These are phyloP conservation scores for Pelargonium exstipulatum DNA, from an alignment of 441 rosid genomes.

Conservation along the genomic window DNA sequence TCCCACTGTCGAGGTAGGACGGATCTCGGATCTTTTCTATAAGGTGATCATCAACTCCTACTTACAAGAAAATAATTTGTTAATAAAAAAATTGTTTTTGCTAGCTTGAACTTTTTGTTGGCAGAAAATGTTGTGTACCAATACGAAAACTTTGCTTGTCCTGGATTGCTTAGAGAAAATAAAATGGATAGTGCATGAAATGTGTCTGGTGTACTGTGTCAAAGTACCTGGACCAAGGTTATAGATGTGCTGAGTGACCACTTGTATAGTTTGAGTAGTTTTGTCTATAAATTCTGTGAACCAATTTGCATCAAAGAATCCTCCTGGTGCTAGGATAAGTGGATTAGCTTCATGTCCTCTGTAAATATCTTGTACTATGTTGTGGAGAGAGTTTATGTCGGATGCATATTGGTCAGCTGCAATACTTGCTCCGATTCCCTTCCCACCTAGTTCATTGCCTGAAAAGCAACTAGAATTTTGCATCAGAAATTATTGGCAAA, in stretches of 20 bases:
- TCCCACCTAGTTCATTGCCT: conserved; percentile 88
- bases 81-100: not conserved
- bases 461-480: conserved; percentile 10
- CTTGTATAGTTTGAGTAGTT: conserved; percentile 45
- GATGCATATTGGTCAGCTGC: conserved; percentile 66
- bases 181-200: not conserved
- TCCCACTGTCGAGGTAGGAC: conserved; percentile 53
- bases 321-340: conserved; percentile 74
- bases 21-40: conserved; percentile 78
- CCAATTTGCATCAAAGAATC: conserved; percentile 74
- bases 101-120: not conserved
- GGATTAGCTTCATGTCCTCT: conserved; percentile 46
- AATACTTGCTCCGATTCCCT: conserved; percentile 69
- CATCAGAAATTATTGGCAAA: not conserved
- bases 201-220: conserved; percentile 2
- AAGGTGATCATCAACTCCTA: conserved; percentile 75
- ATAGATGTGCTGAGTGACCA: conserved; percentile 80
- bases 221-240: conserved; percentile 84
- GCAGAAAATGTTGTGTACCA: not conserved
- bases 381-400: conserved; percentile 51
- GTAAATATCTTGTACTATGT: conserved; percentile 49
- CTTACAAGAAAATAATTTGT: not conserved
- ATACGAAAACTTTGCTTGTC: not conserved
- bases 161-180: not conserved
- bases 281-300: conserved; percentile 52